Base-by-base conservation (phyloP, 768 basidiomycete species). In the Leccinum uliginosum region DNA sequence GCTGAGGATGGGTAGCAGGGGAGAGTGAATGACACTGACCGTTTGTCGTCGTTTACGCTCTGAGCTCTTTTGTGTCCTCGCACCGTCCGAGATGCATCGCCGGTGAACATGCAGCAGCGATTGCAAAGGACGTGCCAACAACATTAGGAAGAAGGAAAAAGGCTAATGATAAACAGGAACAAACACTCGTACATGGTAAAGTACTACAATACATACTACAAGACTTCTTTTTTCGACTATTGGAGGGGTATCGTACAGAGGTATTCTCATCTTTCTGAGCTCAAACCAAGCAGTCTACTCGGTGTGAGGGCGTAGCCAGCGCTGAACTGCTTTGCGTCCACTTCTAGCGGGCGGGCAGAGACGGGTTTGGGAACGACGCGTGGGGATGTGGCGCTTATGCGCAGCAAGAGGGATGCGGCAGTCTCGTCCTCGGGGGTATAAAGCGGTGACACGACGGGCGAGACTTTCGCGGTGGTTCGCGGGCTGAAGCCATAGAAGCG, bases 1-100 rank as follows among this genome's bases (percentile, higher is more conserved):
- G 54, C 62, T 58, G 44, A 59, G 59, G 29, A 8, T 26, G 43
- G 45, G 19, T 23, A 35, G n/a, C 15, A 5, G 46, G 38, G 3
- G 32, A 47, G 15, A 1, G 26, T 10, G 17, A n/a, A 27, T 15
- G 12, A 61, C 0, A 11, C 86, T 62, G 51, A 89, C 88, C 48
- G 78, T 76, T 70, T 90, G 88, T 59, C 81, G 78, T 55, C 89
- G 79, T 69, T 89, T 91, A 80, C 88, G 89, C 62, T 90, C 88
- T 5, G 87, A 83, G 66, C 80, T 82, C 46, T 83, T 75, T 59
- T 78, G 77, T 24, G 19, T 19, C 19, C 11, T 43, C 19, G 19
- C 40, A 19, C 10, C 11, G 40, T 43, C 40, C 40, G 40, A 43
- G 19, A 19, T 43, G 5, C 40, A 43, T 43, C 40, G 40, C 10